Percentiles rank a stretch among this genome's conserved stretches.
phyloP scores from a whole-genome alignment of 2,329 filamentous ascomycete species.

The Zalaria obscura region DNA sequence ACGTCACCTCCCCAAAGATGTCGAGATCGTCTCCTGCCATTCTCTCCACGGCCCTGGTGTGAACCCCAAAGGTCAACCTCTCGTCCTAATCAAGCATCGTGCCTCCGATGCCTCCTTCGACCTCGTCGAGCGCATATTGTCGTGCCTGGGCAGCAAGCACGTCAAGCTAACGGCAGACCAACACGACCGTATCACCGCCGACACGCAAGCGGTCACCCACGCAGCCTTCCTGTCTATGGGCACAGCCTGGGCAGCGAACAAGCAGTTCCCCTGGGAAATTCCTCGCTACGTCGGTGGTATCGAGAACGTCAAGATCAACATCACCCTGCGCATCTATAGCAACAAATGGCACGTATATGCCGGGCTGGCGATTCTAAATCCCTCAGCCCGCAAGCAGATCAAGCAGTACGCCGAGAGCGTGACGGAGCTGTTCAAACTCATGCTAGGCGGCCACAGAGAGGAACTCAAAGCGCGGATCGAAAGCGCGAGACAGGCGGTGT shows the following conservation, averaged over 20 bases:
- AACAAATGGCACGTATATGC: constrained; percentile 99
- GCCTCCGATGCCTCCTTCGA: constrained; percentile 61
- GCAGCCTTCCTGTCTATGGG: constrained; percentile 95
- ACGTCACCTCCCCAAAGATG: constrained; percentile 69
- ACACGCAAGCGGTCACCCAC: constrained; percentile 96
- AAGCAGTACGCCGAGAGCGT: constrained; percentile 85
- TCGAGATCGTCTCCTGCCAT: constrained; percentile 90
- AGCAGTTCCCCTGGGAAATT: constrained; percentile 93
- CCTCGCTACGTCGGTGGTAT: constrained; percentile 93
- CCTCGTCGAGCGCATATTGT: constrained; percentile 69
- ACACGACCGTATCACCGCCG: constrained; percentile 94
- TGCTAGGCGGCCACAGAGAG: constrained; percentile 70
- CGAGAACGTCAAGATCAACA: constrained; percentile 98
- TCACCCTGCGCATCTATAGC: constrained; percentile 90
- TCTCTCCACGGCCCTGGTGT: constrained; percentile 89
- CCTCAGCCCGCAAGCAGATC: constrained; percentile 82
- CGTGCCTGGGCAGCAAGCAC: constrained; percentile 70
- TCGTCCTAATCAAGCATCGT: constrained; percentile 89
- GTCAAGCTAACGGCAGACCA: constrained; percentile 76
- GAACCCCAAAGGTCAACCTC: constrained; percentile 74
- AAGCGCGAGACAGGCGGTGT: constrained; percentile 62
- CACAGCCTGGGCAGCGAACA: constrained; percentile 89
- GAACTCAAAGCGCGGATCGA: constrained; percentile 66
- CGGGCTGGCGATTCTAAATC: constrained; percentile 91
- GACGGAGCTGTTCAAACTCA: constrained; percentile 90